Percentiles rank a stretch among this genome's conserved stretches.
Conservation (phyloP, 176 grass and related monocot genomes). For the bread wheat (Triticum aestivum) region DNA sequence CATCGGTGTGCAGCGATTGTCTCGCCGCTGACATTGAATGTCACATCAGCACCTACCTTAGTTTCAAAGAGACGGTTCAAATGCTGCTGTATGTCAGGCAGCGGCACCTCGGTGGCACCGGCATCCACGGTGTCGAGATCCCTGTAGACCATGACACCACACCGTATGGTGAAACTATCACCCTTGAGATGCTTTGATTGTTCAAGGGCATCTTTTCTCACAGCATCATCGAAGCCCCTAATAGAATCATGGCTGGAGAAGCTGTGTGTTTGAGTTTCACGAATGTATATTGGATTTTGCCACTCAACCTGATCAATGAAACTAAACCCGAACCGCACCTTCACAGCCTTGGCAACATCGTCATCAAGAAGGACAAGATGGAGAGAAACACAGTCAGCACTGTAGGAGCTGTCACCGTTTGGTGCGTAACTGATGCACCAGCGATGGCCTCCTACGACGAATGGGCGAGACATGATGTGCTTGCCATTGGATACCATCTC, state of each 20-base stretch:
- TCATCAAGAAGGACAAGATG: neutral
- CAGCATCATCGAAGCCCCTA: neutral
- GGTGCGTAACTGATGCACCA: neutral
- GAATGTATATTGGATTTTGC: neutral
- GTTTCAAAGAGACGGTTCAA: slow-evolving; percentile 15
- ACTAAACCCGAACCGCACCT: neutral
- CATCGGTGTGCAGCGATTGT: slow-evolving; percentile 27
- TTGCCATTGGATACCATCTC: neutral
- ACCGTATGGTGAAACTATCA: slow-evolving; percentile 3
- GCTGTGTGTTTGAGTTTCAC: neutral
- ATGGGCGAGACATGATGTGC: neutral
- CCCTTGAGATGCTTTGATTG: neutral
- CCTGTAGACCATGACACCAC: neutral
- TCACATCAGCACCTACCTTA: slow-evolving; percentile 32
- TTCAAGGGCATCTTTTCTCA: neutral
- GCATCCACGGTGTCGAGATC: neutral
- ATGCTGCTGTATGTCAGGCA: slow-evolving; percentile 2
- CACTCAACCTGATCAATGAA: neutral
- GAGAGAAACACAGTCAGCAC: neutral
- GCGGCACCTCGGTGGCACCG: neutral
- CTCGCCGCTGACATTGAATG: slow-evolving; percentile 35
- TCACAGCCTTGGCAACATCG: neutral
- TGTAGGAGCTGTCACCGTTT: neutral
- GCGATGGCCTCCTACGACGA: neutral
- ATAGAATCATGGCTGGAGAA: neutral